Evolutionary conservation across 2,329 filamentous ascomycete species (phyloP), one percentile per base, ranked within the genome.

Genomic region (Neopestalotiopsis sp.): DNA sequence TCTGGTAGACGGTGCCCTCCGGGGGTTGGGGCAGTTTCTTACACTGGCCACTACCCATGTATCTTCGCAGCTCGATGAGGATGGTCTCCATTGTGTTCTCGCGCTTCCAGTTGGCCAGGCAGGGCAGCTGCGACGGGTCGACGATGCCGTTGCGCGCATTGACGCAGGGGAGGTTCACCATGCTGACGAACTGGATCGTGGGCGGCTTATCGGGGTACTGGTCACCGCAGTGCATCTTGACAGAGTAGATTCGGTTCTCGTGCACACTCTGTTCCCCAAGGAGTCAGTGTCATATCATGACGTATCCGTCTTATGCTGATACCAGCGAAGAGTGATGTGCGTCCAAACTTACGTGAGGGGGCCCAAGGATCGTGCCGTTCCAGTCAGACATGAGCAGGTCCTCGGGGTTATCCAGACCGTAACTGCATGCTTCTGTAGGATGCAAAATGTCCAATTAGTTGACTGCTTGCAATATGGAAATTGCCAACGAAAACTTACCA

Each of bases 181-280:
- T 93, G 76, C 93, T 97, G 76, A 96, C 90, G 82, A 99, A 99
- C 77, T 95, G 91, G 77, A 99, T 93, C 65, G 92, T 90, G 0
- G 96, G 96, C 60, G 96, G 96, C 71, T 89, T 85, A 79, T 97
- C 94, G 66, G 96, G 96, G 81, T 99, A 99, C 69, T 93, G 86
- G 63, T 90, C 87, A 71, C 94, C 95, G 84, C 96, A 99, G 84
- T 97, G 92, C 85, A 99, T 97, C 83, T 95, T 97, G 76, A 99
- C 89, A 75, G 94, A 97, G 87, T 99, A 99, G 84, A 99, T 99
- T 77, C 96, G 93, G 84, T 99, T 99, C 86, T 99, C 96, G 81
- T 98, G 95, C 71, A 92, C 94, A 82, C 94, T 97, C 93, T 96
- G 77, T 28, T 28, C 57, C 20, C 56, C 13, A 52, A 49, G 30